phyloP scores from a whole-genome alignment of 2,329 filamentous ascomycete genomes.

The Aspergillus phoenicis region DNA sequence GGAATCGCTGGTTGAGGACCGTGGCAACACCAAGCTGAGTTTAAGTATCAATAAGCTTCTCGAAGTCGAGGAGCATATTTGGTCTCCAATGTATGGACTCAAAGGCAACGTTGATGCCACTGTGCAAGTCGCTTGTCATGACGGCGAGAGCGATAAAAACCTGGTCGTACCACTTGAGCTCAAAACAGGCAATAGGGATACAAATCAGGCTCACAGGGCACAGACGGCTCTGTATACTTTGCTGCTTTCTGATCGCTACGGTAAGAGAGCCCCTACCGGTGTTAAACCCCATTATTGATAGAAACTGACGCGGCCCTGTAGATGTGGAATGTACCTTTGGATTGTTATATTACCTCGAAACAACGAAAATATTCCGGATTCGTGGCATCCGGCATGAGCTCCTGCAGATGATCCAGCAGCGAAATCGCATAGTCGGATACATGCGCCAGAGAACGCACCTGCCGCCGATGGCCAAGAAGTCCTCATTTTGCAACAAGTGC shows the following conservation, averaged over 20 bases:
- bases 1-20: constrained; percentile 75
- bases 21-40: constrained; percentile 72
- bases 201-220: constrained; percentile 79
- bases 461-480: constrained; percentile 81
- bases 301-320: constrained; percentile 25
- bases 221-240: constrained; percentile 95
- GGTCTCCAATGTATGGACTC: constrained; percentile 95
- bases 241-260: constrained; percentile 87
- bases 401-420: constrained; percentile 93
- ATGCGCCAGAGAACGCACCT: constrained; percentile 80
- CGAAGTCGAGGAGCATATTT: constrained; percentile 96
- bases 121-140: constrained; percentile 80
- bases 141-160: constrained; percentile 66
- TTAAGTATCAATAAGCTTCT: constrained; percentile 92
- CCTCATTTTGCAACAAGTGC: constrained; percentile 80
- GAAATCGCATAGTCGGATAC: constrained; percentile 84
- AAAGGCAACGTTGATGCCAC: constrained; percentile 99
- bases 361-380: constrained; percentile 80
- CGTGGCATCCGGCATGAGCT: constrained; percentile 85
- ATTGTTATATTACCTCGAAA: constrained; percentile 93
- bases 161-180: constrained; percentile 92
- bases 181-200: constrained; percentile 83
- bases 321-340: constrained; percentile 89
- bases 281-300: background rate
- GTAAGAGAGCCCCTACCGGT: constrained; percentile 34